Evolutionary conservation across 345 rosid species (phyloP).

Genomic region (Eucalyptus albens): DNA sequence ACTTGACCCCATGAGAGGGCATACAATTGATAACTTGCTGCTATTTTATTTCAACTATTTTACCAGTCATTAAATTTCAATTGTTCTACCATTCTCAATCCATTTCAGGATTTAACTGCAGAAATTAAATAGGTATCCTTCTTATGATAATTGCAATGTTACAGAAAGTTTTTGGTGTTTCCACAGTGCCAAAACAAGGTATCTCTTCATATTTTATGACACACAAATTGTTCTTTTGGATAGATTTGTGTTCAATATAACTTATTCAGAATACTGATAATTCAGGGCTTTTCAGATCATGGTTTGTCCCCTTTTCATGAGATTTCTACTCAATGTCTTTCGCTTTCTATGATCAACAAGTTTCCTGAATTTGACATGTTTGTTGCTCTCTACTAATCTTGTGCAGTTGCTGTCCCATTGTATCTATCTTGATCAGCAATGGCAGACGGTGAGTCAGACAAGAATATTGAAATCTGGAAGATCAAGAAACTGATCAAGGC

Average conservation of each 20-base stretch:
- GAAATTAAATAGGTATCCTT: not conserved
- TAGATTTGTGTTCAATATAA: not conserved
- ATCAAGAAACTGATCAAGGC: slow-evolving; percentile 87
- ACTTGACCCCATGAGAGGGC: not conserved
- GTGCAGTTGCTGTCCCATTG: not conserved
- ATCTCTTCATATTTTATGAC: not conserved
- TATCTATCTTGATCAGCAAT: not conserved
- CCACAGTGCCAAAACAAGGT: not conserved
- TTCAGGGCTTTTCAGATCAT: not conserved
- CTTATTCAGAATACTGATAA: not conserved
- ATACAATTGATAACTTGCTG: not conserved
- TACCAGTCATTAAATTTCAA: not conserved
- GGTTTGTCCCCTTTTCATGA: not conserved
- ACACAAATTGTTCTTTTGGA: not conserved
- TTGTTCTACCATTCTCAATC: not conserved
- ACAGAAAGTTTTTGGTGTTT: not conserved
- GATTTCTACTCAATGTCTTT: not conserved
- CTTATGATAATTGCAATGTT: not conserved
- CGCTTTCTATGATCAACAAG: not conserved
- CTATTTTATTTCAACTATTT: not conserved
- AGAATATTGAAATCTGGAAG: slow-evolving; percentile 93
- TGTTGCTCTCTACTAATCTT: not conserved
- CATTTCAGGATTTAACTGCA: not conserved
- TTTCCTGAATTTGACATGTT: not conserved
- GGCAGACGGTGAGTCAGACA: slow-evolving; percentile 55